Evolutionary conservation across 1,139 yeast species (phyloP).

Genomic region (Yamadazyma epiphylla): DNA sequence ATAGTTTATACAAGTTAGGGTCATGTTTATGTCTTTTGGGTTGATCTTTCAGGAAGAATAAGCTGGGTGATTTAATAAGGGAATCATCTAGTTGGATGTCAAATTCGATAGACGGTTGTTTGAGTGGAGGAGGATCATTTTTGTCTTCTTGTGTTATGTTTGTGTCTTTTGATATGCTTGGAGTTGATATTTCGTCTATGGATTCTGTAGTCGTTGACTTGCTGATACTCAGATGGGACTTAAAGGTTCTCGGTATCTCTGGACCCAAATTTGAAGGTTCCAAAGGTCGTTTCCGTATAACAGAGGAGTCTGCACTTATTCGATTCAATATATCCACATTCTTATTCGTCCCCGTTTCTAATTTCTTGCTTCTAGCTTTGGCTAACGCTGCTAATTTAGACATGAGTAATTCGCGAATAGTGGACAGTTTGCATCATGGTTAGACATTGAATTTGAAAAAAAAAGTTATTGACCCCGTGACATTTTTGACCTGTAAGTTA

Average conservation of each 20-base stretch:
- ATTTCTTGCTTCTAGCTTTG: constrained; percentile 26
- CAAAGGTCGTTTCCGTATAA: background rate
- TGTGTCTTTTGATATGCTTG: background rate
- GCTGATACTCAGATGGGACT: no score
- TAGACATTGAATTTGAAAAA: no score
- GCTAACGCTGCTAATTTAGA: constrained; percentile 49
- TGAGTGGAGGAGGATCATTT: no score
- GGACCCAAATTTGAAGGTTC: no score
- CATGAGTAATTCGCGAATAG: constrained; percentile 6
- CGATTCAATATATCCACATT: constrained; percentile 20
- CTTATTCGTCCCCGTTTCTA: constrained; percentile 9
- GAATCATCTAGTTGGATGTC: constrained; percentile 5
- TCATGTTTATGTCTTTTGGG: constrained; percentile 7
- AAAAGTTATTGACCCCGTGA: no score
- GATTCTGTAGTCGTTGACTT: no score
- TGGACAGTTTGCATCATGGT: no score
- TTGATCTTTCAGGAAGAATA: constrained; percentile 5
- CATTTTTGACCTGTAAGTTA: no score
- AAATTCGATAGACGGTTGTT: background rate
- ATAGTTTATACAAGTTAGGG: constrained; percentile 23
- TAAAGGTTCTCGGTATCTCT: no score
- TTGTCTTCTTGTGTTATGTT: no score
- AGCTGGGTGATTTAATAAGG: constrained; percentile 3
- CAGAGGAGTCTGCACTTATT: constrained; percentile 4
- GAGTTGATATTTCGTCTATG: no score